A percentile compares a stretch with the other conserved stretches of the same genome.
phyloP scores from a whole-genome alignment of 2,329 filamentous ascomycete species.

The Metarhizium sp. region DNA sequence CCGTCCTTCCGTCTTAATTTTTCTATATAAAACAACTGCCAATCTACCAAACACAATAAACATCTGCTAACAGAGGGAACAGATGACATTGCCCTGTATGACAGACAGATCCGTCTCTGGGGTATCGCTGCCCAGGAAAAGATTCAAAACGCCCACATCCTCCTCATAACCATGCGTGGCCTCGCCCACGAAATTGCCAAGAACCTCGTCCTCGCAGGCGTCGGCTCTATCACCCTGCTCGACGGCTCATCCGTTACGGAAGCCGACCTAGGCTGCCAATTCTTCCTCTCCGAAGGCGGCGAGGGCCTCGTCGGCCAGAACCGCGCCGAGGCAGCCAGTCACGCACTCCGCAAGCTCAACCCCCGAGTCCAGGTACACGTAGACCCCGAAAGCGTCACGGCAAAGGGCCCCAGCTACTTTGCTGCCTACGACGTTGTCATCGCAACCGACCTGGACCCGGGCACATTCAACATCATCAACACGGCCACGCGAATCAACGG shows the following conservation, averaged over 20 bases:
- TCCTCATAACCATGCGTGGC: conserved; percentile 79
- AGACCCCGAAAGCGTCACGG: conserved; percentile 57
- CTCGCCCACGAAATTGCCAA: conserved; percentile 94
- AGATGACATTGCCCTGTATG: conserved; percentile 97
- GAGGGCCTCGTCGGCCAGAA: conserved; percentile 68
- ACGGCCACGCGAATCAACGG: conserved; percentile 71
- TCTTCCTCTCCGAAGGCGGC: conserved; percentile 58
- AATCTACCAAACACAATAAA: background rate
- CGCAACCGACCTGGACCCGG: conserved; percentile 75
- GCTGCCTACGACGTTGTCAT: conserved; percentile 75
- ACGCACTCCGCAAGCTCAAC: conserved; percentile 78
- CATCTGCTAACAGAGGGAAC: background rate
- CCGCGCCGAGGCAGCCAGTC: conserved; percentile 71
- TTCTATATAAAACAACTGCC: background rate
- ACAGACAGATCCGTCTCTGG: conserved; percentile 95
- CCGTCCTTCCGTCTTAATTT: too few relatives aligned
- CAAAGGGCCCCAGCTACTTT: conserved; percentile 67
- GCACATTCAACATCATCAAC: conserved; percentile 70
- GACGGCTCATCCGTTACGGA: conserved; percentile 69
- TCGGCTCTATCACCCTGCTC: conserved; percentile 80
- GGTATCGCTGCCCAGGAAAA: conserved; percentile 90
- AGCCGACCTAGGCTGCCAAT: conserved; percentile 71
- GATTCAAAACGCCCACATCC: conserved; percentile 80
- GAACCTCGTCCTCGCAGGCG: conserved; percentile 89
- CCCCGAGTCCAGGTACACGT: conserved; percentile 71